Conservation (phyloP, 2,329 filamentous ascomycete species). For the Aphanocladium album region DNA sequence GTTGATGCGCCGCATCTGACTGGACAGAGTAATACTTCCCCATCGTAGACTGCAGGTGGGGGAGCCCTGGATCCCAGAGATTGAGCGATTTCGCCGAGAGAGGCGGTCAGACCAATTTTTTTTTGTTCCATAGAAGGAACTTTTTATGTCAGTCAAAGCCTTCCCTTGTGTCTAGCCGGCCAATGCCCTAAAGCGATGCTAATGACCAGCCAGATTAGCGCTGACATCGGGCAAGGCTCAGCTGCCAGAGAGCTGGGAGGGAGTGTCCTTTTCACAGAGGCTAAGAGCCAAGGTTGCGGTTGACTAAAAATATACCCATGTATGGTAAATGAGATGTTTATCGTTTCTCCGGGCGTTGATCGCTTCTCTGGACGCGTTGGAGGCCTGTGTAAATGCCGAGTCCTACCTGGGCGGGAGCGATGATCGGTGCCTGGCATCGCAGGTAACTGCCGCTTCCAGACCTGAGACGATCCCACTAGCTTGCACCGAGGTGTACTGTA, state of each 20-base stretch:
- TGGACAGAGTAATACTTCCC: not conserved
- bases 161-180: not conserved
- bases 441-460: not conserved
- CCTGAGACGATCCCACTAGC: conserved; percentile 1
- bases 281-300: not conserved
- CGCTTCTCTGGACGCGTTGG: not conserved
- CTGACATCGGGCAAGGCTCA: conserved; percentile 4
- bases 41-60: not conserved
- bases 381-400: not conserved
- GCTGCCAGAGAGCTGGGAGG: not conserved
- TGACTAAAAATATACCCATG: not conserved
- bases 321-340: not conserved
- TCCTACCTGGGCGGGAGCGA: not conserved
- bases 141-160: not conserved
- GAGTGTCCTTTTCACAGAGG: no score
- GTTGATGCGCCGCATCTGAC: not conserved
- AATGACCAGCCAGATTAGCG: not conserved
- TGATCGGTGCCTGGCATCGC: conserved; percentile 7
- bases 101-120: not conserved
- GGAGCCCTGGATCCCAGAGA: not conserved
- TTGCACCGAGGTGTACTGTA: not conserved
- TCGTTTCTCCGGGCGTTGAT: not conserved
- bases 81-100: not conserved
- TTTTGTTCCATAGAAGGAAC: not conserved
- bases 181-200: not conserved